phyloP scores from a whole-genome alignment of 208 protist species.

The Angomonas desouzai region DNA sequence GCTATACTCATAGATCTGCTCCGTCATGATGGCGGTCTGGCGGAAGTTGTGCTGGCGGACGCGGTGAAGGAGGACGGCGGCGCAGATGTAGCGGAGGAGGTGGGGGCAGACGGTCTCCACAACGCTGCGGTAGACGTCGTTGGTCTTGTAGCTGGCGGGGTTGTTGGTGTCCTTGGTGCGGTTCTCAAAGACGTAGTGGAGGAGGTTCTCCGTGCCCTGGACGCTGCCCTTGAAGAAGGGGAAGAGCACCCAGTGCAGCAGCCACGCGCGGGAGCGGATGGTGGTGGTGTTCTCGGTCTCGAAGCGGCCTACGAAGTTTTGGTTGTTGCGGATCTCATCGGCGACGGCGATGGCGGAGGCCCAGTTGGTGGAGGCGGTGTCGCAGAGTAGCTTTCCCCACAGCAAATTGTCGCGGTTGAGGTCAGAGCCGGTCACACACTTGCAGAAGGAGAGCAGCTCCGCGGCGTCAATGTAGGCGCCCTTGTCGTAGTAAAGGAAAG shows the following conservation, averaged over 20 bases:
- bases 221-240: conserved; percentile 89
- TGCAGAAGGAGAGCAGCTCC: conserved; percentile 78
- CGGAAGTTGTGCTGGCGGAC: conserved; percentile 65
- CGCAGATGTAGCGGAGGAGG: conserved; percentile 88
- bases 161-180: conserved; percentile 19
- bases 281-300: conserved; percentile 46
- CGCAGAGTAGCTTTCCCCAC: conserved; percentile 88
- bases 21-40: conserved; percentile 55
- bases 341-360: conserved; percentile 70
- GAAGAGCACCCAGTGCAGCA: conserved; percentile 91
- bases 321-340: conserved; percentile 61
- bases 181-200: conserved; percentile 83
- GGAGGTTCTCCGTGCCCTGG: conserved; percentile 71
- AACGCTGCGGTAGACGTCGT: conserved; percentile 70
- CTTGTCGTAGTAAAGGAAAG: conserved; percentile 85
- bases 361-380: conserved; percentile 82
- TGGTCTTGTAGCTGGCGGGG: conserved; percentile 1
- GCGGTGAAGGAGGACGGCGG: conserved; percentile 79
- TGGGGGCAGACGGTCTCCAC: conserved; percentile 89
- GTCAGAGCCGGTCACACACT: conserved; percentile 78
- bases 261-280: conserved; percentile 71
- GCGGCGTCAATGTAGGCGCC: conserved; percentile 74
- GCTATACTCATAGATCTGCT: conserved; percentile 81
- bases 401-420: conserved; percentile 51
- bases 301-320: conserved; percentile 59